Conservation (phyloP, 73 alveolate species). For the Effrenium voratum region DNA sequence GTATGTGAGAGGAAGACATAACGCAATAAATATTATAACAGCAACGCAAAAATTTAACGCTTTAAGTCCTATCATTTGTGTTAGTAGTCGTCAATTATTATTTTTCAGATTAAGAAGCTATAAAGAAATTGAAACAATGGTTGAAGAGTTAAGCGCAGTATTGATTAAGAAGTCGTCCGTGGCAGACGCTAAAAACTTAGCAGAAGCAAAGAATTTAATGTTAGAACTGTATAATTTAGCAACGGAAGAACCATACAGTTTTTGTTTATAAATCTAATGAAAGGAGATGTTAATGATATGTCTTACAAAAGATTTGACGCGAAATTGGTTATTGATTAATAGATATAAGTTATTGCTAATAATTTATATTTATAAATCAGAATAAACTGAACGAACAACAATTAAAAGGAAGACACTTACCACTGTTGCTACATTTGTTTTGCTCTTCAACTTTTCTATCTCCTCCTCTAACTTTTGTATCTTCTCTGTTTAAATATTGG, state of each 20-base stretch:
- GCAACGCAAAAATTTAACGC: slow-evolving; percentile 6
- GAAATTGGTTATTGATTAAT: too few species aligned
- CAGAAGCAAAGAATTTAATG: neutral
- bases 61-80: neutral
- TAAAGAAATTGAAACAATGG: neutral
- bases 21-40: neutral
- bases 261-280: neutral
- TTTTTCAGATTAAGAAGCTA: slow-evolving; percentile 4
- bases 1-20: slow-evolving; percentile 26
- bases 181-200: neutral
- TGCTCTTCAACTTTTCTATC: too few species aligned
- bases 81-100: neutral
- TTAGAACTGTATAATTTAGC: slow-evolving; percentile 6
- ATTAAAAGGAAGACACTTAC: too few species aligned
- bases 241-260: slow-evolving; percentile 27
- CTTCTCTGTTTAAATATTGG: too few species aligned
- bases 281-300: neutral
- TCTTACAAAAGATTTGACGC: neutral
- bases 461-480: too few species aligned
- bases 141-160: slow-evolving; percentile 4
- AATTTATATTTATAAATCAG: too few species aligned
- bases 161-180: neutral
- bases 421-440: too few species aligned
- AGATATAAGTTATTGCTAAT: too few species aligned
- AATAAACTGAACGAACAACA: too few species aligned